Conservation (phyloP, 495 filamentous ascomycete genomes). For the Parathielavia hyrcaniae region DNA sequence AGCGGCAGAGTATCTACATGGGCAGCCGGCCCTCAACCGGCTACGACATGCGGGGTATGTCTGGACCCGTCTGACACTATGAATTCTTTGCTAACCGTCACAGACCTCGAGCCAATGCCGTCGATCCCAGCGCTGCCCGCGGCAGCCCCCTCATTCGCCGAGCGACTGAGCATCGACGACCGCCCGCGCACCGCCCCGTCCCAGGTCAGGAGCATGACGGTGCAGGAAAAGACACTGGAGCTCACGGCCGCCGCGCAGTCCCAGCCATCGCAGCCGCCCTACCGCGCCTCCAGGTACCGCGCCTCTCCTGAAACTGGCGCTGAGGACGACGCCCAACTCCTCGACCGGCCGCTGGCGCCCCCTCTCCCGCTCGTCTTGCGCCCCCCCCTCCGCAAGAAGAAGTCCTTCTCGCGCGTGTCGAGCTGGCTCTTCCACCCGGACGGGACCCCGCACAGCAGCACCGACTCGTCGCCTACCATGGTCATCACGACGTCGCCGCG, state of each 20-base stretch:
- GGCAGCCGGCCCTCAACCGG: conserved; percentile 46
- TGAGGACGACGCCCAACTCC: conserved; percentile 9
- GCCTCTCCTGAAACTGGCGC: background rate
- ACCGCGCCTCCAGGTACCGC: background rate
- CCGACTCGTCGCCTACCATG: conserved; percentile 6
- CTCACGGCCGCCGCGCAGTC: conserved; percentile 23
- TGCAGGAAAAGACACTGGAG: conserved; percentile 19
- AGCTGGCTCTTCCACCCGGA: conserved; percentile 46
- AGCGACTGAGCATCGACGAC: conserved; percentile 39
- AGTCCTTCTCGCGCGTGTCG: conserved; percentile 51
- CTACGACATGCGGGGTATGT: conserved; percentile 25
- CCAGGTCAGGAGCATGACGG: conserved; percentile 11
- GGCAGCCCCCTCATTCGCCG: conserved; percentile 45
- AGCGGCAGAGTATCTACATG: conserved; percentile 48
- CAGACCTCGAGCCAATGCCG: conserved; percentile 43
- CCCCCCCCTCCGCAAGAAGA: conserved; percentile 50
- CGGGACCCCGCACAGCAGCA: conserved; percentile 20
- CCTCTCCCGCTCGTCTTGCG: conserved; percentile 48
- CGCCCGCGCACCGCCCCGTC: conserved; percentile 35
- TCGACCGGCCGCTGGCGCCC: conserved; percentile 42
- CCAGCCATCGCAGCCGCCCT: conserved; percentile 16
- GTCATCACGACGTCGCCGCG: conserved; percentile 42
- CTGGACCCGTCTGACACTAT: background rate
- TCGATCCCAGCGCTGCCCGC: conserved; percentile 43
- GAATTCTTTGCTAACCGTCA: conserved; percentile 14